Conservation (phyloP, 2,329 filamentous ascomycete genomes). For the Sporothrix pseudoabietina region DNA sequence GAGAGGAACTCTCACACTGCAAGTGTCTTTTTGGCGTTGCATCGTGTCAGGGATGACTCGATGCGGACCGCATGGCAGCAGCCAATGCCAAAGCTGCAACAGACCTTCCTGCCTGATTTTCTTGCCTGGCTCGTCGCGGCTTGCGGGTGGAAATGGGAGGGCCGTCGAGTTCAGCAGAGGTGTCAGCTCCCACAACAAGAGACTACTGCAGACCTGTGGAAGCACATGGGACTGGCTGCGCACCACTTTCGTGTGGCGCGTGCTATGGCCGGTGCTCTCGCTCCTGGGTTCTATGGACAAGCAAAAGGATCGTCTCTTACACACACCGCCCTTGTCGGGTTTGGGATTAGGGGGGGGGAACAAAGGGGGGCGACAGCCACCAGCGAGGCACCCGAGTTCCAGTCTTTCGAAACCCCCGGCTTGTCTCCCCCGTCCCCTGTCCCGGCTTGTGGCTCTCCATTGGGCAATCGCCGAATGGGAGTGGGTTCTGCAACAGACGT, state of each 20-base stretch:
- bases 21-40: constrained; percentile 28
- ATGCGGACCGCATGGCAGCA: constrained; percentile 20
- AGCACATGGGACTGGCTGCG: constrained; percentile 5
- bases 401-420: constrained; percentile 34
- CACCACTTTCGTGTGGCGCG: constrained; percentile 26
- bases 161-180: not conserved
- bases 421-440: constrained; percentile 38
- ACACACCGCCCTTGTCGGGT: constrained; percentile 33
- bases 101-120: not conserved
- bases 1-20: not conserved
- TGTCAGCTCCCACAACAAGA: not conserved
- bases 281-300: constrained; percentile 8
- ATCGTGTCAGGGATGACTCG: constrained; percentile 28
- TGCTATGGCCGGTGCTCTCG: constrained; percentile 25
- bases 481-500: constrained; percentile 43
- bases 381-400: constrained; percentile 30
- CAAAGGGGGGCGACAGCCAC: constrained; percentile 23
- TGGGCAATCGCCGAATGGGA: constrained; percentile 50
- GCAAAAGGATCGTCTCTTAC: constrained; percentile 30
- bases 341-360: constrained; percentile 31
- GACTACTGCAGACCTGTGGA: constrained; percentile 5
- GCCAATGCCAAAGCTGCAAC: constrained; percentile 10
- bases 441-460: constrained; percentile 53
- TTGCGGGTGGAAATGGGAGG: not conserved
- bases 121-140: not conserved